Evolutionary conservation across 352 stramenopile genomes (phyloP).

Genomic region (Vaucheria bursata): DNA sequence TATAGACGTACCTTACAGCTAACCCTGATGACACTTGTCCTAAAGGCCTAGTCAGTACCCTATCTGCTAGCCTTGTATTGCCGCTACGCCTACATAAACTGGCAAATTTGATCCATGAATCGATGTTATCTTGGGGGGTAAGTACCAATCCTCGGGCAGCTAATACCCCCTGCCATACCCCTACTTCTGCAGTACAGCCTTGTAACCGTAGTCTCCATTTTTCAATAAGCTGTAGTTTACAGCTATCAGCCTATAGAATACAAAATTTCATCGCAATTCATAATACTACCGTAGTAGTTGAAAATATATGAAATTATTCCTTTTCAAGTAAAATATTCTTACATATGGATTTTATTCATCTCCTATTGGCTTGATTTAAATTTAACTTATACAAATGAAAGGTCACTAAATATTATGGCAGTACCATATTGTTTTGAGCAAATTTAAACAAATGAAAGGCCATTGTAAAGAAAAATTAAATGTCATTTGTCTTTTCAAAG

Average conservation of each 20-base stretch:
- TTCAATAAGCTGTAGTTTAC: slow-evolving; percentile 66
- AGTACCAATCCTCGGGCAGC: slow-evolving; percentile 79
- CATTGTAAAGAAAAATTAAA: too few relatives aligned
- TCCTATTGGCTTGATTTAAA: too few relatives aligned
- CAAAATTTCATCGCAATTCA: too few relatives aligned
- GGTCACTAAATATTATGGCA: too few relatives aligned
- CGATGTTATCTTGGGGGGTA: slow-evolving; percentile 67
- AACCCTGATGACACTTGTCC: neutral
- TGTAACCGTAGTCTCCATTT: slow-evolving; percentile 80
- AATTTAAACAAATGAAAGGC: too few relatives aligned
- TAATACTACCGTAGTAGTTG: too few relatives aligned
- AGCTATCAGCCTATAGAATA: slow-evolving; percentile 64
- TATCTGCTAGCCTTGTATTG: slow-evolving; percentile 68
- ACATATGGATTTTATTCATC: too few relatives aligned
- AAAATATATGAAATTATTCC: too few relatives aligned
- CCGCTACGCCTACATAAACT: slow-evolving; percentile 74
- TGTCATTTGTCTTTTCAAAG: too few relatives aligned
- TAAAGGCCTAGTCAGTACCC: slow-evolving; percentile 69
- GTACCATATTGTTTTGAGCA: too few relatives aligned
- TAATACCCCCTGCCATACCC: slow-evolving; percentile 83
- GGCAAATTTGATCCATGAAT: slow-evolving; percentile 82
- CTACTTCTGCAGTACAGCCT: slow-evolving; percentile 80
- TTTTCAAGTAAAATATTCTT: too few relatives aligned
- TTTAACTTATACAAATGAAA: too few relatives aligned
- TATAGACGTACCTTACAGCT: neutral